Evolutionary conservation across 306 rosid species (phyloP).

Genomic region (Cucurbita ficifolia): DNA sequence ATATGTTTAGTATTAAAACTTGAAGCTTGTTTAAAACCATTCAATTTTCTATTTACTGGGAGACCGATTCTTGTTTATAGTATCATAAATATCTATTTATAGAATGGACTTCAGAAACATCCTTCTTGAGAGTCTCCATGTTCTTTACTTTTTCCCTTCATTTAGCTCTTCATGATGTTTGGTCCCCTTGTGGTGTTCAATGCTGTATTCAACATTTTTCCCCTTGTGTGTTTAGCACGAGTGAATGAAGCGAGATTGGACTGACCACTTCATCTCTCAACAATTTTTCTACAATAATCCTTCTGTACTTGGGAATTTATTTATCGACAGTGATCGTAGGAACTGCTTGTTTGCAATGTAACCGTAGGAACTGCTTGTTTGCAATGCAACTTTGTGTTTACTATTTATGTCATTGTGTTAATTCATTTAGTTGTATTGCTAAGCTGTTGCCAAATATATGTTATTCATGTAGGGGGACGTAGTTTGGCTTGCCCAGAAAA

Average conservation of each 20-base stretch:
- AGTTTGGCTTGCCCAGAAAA: constrained; percentile 75
- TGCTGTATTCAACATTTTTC: background rate
- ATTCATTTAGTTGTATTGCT: background rate
- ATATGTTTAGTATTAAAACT: background rate
- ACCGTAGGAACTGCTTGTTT: background rate
- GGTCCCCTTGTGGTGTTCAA: background rate
- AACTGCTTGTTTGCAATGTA: background rate
- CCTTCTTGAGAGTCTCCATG: background rate
- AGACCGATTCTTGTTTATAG: background rate
- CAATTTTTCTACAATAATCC: background rate
- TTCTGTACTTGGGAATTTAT: background rate
- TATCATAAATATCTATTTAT: background rate
- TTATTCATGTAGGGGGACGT: constrained; percentile 59
- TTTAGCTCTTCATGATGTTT: background rate
- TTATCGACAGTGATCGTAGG: background rate
- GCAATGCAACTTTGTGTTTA: background rate
- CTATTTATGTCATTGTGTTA: background rate
- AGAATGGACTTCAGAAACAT: background rate
- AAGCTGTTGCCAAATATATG: background rate
- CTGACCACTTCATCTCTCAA: background rate
- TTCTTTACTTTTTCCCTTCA: background rate
- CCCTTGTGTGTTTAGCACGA: background rate
- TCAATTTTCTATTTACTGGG: background rate
- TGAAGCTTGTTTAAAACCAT: background rate
- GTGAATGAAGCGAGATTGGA: background rate